These are phyloP conservation scores for Arthrobotrys megalospora DNA, from an alignment of 2,329 filamentous ascomycete species.

Conservation along the genomic window DNA sequence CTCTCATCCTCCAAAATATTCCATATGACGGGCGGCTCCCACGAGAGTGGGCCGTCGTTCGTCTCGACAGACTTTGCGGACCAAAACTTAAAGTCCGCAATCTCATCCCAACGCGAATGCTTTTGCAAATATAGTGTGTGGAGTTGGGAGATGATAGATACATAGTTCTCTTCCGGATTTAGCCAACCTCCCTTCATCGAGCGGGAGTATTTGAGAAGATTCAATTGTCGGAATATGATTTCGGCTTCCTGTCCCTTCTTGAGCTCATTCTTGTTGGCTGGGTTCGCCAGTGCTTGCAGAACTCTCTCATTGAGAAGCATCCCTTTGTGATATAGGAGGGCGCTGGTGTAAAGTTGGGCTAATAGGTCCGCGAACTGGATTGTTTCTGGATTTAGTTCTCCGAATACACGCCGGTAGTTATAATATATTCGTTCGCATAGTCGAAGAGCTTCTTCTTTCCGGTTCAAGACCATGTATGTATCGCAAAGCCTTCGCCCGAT, in stretches of 20 bases:
- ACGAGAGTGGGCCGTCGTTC: neutral
- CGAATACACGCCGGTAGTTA: conserved; percentile 73
- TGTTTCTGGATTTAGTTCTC: conserved; percentile 70
- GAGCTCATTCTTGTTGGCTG: neutral
- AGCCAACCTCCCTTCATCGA: conserved; percentile 22
- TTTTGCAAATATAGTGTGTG: conserved; percentile 17
- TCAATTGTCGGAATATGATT: conserved; percentile 15
- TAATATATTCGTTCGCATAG: conserved; percentile 73
- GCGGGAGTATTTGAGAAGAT: conserved; percentile 15
- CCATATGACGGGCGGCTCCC: neutral
- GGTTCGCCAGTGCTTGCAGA: conserved; percentile 12
- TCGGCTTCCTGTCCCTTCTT: conserved; percentile 5
- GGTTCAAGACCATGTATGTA: conserved; percentile 71
- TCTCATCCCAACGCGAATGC: conserved; percentile 13
- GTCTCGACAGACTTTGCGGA: neutral
- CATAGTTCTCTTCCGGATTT: conserved; percentile 16
- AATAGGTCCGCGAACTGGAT: conserved; percentile 71
- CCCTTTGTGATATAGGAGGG: conserved; percentile 67
- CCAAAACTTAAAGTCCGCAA: conserved; percentile 23
- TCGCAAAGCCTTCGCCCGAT: conserved; percentile 72
- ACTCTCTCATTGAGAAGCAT: conserved; percentile 56
- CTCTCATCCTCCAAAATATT: conserved; percentile 10
- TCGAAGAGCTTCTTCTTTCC: conserved; percentile 68
- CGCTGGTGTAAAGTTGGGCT: conserved; percentile 70
- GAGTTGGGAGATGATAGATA: neutral